A percentile compares a stretch with the other conserved stretches of the same genome.
Evolutionary conservation across 495 filamentous ascomycete genomes (phyloP).

Genomic region (Podospora didyma): DNA sequence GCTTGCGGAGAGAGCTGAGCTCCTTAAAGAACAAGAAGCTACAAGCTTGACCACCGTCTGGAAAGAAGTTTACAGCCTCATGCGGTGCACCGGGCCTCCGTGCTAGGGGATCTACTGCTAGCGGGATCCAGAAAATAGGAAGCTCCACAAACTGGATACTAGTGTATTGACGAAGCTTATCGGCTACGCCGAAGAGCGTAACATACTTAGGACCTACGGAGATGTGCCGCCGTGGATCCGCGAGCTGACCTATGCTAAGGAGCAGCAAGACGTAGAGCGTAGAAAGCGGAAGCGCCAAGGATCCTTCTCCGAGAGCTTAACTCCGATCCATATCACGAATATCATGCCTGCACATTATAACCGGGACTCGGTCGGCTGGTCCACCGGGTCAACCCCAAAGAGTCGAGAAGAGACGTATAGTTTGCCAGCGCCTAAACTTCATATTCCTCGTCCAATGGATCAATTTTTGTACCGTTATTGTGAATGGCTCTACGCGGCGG

Average conservation of each 20-base stretch:
- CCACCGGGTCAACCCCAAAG: conserved; percentile 6
- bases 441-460: conserved; percentile 5
- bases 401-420: conserved; percentile 1
- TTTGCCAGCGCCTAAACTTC: conserved; percentile 1
- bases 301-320: conserved; percentile 1
- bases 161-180: conserved; percentile 24
- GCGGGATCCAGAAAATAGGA: conserved; percentile 29
- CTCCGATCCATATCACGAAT: conserved; percentile 15
- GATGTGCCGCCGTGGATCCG: conserved; percentile 25
- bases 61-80: conserved; percentile 28
- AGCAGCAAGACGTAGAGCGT: conserved; percentile 25
- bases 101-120: conserved; percentile 29
- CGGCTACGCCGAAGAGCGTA: conserved; percentile 20
- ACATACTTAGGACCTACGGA: conserved; percentile 20
- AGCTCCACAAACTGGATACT: conserved; percentile 30
- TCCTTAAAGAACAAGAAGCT: conserved; percentile 22
- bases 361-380: conserved; percentile 9
- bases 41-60: conserved; percentile 22
- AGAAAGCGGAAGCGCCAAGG: too few relatives aligned
- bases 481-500: conserved; percentile 7
- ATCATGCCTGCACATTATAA: conserved; percentile 8
- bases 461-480: conserved; percentile 8
- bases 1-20: conserved; percentile 18
- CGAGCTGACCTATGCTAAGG: conserved; percentile 27
- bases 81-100: conserved; percentile 23